These are phyloP conservation scores for Rugonectria rugulosa DNA, from an alignment of 2,329 filamentous ascomycete genomes.

Conservation along the genomic window DNA sequence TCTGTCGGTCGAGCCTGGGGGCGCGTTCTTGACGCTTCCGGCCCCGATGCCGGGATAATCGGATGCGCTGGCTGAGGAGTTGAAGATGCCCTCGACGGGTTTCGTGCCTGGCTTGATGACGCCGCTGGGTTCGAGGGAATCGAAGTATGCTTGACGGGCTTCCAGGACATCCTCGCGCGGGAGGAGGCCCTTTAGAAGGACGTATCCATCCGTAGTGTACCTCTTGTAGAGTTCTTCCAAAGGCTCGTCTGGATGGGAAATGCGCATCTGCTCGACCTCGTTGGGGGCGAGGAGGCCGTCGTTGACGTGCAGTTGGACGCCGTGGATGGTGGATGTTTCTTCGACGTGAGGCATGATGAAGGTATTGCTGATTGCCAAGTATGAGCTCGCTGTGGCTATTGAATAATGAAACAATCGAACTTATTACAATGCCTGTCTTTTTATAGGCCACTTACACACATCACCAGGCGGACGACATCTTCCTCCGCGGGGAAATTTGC, in stretches of 20 bases:
- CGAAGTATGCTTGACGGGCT: slow-evolving; percentile 61
- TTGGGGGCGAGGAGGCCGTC: slow-evolving; percentile 50
- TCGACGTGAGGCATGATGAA: slow-evolving; percentile 23
- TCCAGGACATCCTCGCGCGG: slow-evolving; percentile 60
- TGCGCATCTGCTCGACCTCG: slow-evolving; percentile 51
- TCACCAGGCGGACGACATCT: no score
- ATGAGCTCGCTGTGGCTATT: no score
- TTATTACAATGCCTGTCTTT: no score
- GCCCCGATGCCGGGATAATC: slow-evolving; percentile 54
- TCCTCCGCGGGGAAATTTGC: no score
- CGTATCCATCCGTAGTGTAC: slow-evolving; percentile 54
- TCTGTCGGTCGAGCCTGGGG: slow-evolving; percentile 48
- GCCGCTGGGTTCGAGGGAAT: slow-evolving; percentile 60
- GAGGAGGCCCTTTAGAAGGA: slow-evolving; percentile 62
- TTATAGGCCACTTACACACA: no score
- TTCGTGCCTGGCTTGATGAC: slow-evolving; percentile 61
- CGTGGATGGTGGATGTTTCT: slow-evolving; percentile 20
- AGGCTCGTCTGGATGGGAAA: slow-evolving; percentile 53
- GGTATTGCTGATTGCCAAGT: no score
- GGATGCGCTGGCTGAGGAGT: slow-evolving; percentile 12
- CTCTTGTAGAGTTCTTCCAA: slow-evolving; percentile 55
- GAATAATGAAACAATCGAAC: no score
- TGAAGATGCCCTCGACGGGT: slow-evolving; percentile 61
- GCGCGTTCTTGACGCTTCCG: slow-evolving; percentile 54
- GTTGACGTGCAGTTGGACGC: slow-evolving; percentile 38